Conservation (phyloP, 163 green algal genomes). For the Chloroidium sp. region DNA sequence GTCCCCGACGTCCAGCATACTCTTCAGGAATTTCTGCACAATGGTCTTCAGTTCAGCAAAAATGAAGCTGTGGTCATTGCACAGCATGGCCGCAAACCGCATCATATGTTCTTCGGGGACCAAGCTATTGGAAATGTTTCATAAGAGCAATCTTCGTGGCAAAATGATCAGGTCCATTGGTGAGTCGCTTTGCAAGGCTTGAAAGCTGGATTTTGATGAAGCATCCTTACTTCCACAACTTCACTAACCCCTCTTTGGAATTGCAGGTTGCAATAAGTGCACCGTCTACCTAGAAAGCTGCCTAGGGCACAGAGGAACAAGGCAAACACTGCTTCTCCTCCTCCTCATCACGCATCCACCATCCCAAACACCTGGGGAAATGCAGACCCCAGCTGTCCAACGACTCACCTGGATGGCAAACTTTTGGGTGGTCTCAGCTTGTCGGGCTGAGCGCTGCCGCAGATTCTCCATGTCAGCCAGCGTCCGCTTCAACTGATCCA, state of each 20-base stretch:
- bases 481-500: slow-evolving; percentile 52
- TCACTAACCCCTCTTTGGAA: no score
- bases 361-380: no score
- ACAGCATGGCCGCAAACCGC: neutral
- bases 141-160: neutral
- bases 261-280: no score
- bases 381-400: neutral
- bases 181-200: neutral
- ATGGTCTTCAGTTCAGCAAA: neutral
- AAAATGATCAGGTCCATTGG: no score
- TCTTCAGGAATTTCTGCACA: slow-evolving; percentile 76
- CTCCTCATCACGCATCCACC: no score
- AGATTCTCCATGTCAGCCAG: slow-evolving; percentile 96
- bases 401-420: slow-evolving; percentile 79
- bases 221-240: no score
- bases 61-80: neutral
- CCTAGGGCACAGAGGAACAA: no score
- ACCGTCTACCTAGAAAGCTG: no score
- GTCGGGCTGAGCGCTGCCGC: slow-evolving; percentile 57
- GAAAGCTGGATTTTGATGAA: neutral
- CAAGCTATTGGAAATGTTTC: neutral
- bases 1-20: slow-evolving; percentile 87
- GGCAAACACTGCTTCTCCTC: no score
- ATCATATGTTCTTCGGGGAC: neutral
- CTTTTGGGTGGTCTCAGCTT: slow-evolving; percentile 67